Conservation (phyloP, 108 stramenopile genomes). For the Discostella stelligeroides region DNA sequence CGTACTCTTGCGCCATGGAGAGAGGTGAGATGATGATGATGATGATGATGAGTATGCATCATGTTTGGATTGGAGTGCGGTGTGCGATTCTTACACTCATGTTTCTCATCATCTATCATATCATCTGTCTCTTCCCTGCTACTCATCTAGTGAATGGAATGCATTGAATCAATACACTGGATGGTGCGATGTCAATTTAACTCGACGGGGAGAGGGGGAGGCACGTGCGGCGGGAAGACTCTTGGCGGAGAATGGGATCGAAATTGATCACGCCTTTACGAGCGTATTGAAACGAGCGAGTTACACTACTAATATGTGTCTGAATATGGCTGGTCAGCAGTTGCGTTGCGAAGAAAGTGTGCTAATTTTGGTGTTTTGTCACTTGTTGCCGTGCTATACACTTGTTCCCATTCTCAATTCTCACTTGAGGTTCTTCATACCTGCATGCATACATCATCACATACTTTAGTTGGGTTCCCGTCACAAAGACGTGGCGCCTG, state of each 20-base stretch:
- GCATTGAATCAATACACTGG: constrained; percentile 77
- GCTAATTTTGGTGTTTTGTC: neutral
- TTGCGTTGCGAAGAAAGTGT: constrained; percentile 5
- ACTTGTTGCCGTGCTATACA: too few relatives aligned
- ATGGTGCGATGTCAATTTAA: constrained; percentile 85
- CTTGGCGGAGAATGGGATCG: constrained; percentile 78
- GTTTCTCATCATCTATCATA: too few relatives aligned
- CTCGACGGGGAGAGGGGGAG: constrained; percentile 70
- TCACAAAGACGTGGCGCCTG: constrained; percentile 82
- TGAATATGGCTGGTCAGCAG: constrained; percentile 80
- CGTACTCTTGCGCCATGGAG: constrained; percentile 80
- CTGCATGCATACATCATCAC: too few relatives aligned
- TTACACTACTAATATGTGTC: constrained; percentile 76
- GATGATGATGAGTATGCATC: too few relatives aligned
- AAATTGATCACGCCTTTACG: constrained; percentile 87
- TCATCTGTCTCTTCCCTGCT: too few relatives aligned
- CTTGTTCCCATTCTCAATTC: too few relatives aligned
- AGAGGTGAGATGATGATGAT: constrained; percentile 21
- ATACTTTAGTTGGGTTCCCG: constrained; percentile 67
- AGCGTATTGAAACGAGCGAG: constrained; percentile 75
- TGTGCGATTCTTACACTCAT: too few relatives aligned
- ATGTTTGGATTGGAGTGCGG: too few relatives aligned
- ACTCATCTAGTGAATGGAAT: constrained; percentile 78
- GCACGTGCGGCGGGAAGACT: constrained; percentile 77
- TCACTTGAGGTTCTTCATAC: too few relatives aligned